These are phyloP conservation scores for Vanrija pseudolonga DNA, from an alignment of 1,284 basidiomycete genomes.

Conservation along the genomic window DNA sequence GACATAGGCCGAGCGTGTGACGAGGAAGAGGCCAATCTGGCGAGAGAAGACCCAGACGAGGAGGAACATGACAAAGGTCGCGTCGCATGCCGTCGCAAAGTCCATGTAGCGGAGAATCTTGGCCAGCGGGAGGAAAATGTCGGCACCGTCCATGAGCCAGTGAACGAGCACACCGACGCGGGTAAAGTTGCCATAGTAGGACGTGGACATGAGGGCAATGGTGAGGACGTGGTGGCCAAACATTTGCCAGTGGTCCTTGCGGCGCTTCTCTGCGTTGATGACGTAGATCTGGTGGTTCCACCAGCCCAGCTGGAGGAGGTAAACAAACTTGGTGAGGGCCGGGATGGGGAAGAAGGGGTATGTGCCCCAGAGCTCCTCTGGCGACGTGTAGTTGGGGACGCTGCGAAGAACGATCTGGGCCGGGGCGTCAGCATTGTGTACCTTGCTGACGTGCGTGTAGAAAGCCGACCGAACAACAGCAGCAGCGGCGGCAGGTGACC, in stretches of 20 bases:
- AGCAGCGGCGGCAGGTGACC: not conserved
- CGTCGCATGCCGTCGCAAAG: conserved; percentile 66
- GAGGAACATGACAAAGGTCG: conserved; percentile 74
- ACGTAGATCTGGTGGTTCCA: conserved; percentile 90
- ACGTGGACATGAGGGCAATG: conserved; percentile 67
- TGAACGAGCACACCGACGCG: conserved; percentile 83
- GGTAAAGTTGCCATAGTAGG: conserved; percentile 80
- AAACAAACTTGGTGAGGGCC: conserved; percentile 80
- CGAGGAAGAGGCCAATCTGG: conserved; percentile 69
- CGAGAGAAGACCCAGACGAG: conserved; percentile 85
- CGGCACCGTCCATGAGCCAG: conserved; percentile 88
- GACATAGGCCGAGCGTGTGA: conserved; percentile 61
- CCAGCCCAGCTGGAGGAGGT: conserved; percentile 86
- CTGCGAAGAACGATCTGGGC: conserved; percentile 71
- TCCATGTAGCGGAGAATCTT: conserved; percentile 90
- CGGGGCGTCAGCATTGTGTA: not conserved
- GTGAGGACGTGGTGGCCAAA: conserved; percentile 92
- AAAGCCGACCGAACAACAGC: not conserved
- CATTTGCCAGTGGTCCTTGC: conserved; percentile 95
- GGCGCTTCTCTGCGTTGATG: conserved; percentile 84
- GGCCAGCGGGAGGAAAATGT: conserved; percentile 86
- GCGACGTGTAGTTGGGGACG: conserved; percentile 67
- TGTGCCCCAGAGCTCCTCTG: conserved; percentile 67
- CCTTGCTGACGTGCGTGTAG: not conserved
- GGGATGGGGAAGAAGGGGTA: conserved; percentile 81